Evolutionary conservation across 176 grass and related monocot genomes (phyloP), one percentile per base, ranked within the genome.

Genomic region (Ampelocalamus luodianensis): DNA sequence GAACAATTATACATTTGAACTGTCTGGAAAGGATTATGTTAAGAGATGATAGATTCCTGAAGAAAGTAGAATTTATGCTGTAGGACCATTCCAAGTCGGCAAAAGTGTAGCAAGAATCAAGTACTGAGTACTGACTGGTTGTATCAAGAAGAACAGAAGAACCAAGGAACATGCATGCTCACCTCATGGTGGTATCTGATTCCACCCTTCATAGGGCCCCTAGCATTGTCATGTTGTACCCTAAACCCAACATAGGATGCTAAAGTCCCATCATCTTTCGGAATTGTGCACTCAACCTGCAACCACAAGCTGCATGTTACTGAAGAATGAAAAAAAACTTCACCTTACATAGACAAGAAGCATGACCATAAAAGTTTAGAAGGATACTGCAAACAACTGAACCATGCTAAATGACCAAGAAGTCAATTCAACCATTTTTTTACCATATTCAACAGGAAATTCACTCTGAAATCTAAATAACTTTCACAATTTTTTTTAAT

Each of bases 151-250:
- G 71, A 71, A 75, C 39, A 88, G n/a, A 82, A 69, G 53, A 69
- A 68, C 32, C 60, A 10, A 85, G 23, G 29, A 88, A 80, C 37
- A 82, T 24, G 26, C 34, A 48, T 68, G 34, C 91, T 69, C n/a
- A 95, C 93, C 93, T 95, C 93, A 44, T 85, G 91, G 79, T 95
- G 93, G 91, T 95, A 95, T 91, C 93, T 93, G 91, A 95, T 95
- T 79, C 93, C 93, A 79, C 93, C 93, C 79, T 95, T 95, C 93
- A 95, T 95, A 71, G 93, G 93, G n/a, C 93, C 93, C 89, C 93
- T 95, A 70, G 93, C 93, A 79, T 95, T 95, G 76, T 95, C 93
- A 63, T 95, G 93, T 66, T 95, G 93, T 32, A 95, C 83, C 77
- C 93, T 83, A 85, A 95, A 95, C 71, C 93, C 93, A 53, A 95